Evolutionary conservation across 2,329 filamentous ascomycete species (phyloP), one percentile per base, ranked within the genome.

Genomic region (Penicillium sp.): DNA sequence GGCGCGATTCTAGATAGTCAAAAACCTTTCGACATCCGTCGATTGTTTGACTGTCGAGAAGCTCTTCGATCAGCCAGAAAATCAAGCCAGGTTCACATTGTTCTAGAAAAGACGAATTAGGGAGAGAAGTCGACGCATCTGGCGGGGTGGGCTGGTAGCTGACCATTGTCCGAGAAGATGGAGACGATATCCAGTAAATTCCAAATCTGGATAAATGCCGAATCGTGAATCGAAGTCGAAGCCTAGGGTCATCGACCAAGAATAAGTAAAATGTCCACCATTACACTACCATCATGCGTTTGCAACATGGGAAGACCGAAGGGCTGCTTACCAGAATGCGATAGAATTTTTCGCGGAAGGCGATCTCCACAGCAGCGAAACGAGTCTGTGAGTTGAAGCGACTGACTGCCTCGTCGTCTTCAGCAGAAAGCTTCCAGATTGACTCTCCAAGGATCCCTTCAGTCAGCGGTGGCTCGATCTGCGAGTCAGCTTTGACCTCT

Each of bases 21-120:
- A 98, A 97, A 11, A 97, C 86, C 52, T 82, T 87, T 51, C 90
- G 84, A 65, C 93, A 98, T 29, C 88, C 90, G 25, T 89, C 81
- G 37, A 96, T 95, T 0, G 90, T 95, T 67, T 98, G 91, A 62
- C 90, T 95, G 67, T 98, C 94, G 26, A 98, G 78, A 1, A 98
- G 80, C 69, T 97, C 93, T 66, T 99, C 93, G 18, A 96, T 83
- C 12, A 98, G 81, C 80, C 88, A 90, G 62, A 95, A 90, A 6
- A 93, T 78, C 7, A 98, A 76, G 13, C 86, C 86, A 0, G 88
- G 82, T 55, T 95, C 90, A 58, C 81, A 84, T 59, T 80, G 68
- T 60, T 75, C 73, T 74, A 45, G 5, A 51, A 33, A 51, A 33
- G 47, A 37, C n/a, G 40, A 50, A 53, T 70, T 50, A 65, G 60